Evolutionary conservation across 176 grass and related monocot genomes (phyloP).

Genomic region (Alloteropsis semialata): DNA sequence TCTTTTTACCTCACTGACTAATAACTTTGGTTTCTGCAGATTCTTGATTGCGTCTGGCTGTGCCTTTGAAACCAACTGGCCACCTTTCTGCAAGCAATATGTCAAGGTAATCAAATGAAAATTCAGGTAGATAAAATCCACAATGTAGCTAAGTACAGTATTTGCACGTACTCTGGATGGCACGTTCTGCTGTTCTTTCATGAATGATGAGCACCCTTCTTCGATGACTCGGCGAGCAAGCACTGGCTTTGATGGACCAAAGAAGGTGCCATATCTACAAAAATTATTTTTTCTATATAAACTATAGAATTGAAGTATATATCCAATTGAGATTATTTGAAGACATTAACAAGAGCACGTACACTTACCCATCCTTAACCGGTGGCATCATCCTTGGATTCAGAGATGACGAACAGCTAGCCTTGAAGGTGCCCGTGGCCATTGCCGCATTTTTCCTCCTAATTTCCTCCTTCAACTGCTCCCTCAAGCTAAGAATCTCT

Average conservation of each 20-base stretch:
- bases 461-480: constrained; percentile 32
- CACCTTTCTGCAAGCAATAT: constrained; percentile 39
- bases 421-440: not conserved
- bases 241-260: constrained; percentile 65
- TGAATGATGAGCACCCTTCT: constrained; percentile 50
- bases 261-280: constrained; percentile 79
- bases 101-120: not conserved
- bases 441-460: constrained; percentile 20
- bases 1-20: constrained; percentile 50
- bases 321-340: not conserved
- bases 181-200: constrained; percentile 41
- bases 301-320: not conserved
- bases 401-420: not conserved
- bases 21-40: constrained; percentile 38
- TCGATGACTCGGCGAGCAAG: constrained; percentile 73
- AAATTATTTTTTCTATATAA: too few species aligned
- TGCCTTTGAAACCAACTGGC: constrained; percentile 18
- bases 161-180: not conserved
- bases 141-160: not conserved
- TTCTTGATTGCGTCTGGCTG: constrained; percentile 13
- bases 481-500: constrained; percentile 38
- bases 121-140: not conserved
- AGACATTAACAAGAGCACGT: not conserved
- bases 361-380: constrained; percentile 6
- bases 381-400: not conserved